Percentiles rank a stretch among this genome's conserved stretches.
These are phyloP conservation scores for Heterobasidion annosum DNA, from an alignment of 1,284 basidiomycete genomes.

Conservation along the genomic window DNA sequence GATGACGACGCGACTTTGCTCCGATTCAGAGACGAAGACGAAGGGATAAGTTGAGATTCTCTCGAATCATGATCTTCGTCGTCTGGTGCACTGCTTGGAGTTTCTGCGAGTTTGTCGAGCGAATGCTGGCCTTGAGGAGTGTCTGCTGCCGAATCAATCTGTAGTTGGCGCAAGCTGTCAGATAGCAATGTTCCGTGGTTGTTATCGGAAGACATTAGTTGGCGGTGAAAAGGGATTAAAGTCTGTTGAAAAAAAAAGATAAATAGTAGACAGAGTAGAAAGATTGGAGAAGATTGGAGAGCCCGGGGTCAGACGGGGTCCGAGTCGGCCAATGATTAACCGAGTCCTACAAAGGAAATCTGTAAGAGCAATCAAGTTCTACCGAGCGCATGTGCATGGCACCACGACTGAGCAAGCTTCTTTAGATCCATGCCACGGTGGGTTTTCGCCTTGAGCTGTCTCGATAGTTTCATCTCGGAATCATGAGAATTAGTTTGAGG, in stretches of 20 bases:
- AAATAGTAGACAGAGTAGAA: neutral
- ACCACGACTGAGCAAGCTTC: neutral
- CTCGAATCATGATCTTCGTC: slow-evolving; percentile 6
- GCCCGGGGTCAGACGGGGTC: too few species aligned
- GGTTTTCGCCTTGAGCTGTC: too few species aligned
- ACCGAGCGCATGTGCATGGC: neutral
- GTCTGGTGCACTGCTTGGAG: neutral
- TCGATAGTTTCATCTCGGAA: too few species aligned
- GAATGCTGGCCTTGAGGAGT: slow-evolving; percentile 1
- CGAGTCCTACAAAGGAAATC: neutral
- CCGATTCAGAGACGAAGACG: slow-evolving; percentile 8
- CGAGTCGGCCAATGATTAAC: too few species aligned
- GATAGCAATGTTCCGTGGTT: slow-evolving; percentile 16
- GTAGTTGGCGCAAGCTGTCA: slow-evolving; percentile 21
- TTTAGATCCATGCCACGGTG: neutral
- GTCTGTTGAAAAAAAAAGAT: neutral
- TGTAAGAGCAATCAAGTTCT: neutral
- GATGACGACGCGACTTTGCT: neutral
- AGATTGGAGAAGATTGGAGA: neutral
- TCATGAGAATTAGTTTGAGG: too few species aligned
- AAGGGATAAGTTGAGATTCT: neutral
- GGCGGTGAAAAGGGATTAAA: neutral
- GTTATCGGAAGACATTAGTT: slow-evolving; percentile 11
- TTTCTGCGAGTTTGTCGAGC: neutral
- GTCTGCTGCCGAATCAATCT: slow-evolving; percentile 10